phyloP scores from a whole-genome alignment of 176 grass and related monocot species.

The Hsuehochloa calcarea region DNA sequence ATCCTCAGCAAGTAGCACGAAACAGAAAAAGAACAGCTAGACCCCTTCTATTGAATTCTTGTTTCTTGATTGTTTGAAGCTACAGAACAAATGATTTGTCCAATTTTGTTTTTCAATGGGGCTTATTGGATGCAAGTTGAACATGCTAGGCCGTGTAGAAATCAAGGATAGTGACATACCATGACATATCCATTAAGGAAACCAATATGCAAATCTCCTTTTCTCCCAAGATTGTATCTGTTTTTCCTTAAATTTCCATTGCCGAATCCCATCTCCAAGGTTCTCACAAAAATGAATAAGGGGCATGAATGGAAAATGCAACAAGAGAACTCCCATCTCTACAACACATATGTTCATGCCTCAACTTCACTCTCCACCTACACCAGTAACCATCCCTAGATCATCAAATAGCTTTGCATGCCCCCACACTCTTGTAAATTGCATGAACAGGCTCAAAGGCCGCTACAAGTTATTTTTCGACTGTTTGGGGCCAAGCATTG shows the following conservation, averaged over 20 bases:
- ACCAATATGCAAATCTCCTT: slow-evolving; percentile 36
- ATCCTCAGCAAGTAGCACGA: background rate
- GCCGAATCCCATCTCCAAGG: slow-evolving; percentile 25
- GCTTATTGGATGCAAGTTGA: background rate
- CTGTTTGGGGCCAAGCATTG: slow-evolving; percentile 36
- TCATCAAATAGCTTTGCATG: slow-evolving; percentile 17
- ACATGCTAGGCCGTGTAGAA: background rate
- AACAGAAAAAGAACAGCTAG: background rate
- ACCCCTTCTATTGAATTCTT: background rate
- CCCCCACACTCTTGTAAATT: slow-evolving; percentile 29
- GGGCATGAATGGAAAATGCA: slow-evolving; percentile 39
- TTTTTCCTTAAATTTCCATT: background rate
- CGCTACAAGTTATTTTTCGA: slow-evolving; percentile 22
- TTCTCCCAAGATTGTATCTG: slow-evolving; percentile 4
- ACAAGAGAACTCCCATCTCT: slow-evolving; percentile 44
- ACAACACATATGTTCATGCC: slow-evolving; percentile 17
- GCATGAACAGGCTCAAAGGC: slow-evolving; percentile 32
- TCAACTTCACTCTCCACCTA: slow-evolving; percentile 31
- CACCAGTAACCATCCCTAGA: slow-evolving; percentile 32
- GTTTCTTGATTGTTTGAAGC: background rate
- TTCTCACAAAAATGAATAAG: slow-evolving; percentile 39
- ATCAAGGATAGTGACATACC: slow-evolving; percentile 2
- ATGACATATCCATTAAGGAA: slow-evolving; percentile 19
- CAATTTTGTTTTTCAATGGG: background rate
- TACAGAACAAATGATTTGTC: background rate